Conservation (phyloP, 495 filamentous ascomycete genomes). For the Penicillium cinerascens region DNA sequence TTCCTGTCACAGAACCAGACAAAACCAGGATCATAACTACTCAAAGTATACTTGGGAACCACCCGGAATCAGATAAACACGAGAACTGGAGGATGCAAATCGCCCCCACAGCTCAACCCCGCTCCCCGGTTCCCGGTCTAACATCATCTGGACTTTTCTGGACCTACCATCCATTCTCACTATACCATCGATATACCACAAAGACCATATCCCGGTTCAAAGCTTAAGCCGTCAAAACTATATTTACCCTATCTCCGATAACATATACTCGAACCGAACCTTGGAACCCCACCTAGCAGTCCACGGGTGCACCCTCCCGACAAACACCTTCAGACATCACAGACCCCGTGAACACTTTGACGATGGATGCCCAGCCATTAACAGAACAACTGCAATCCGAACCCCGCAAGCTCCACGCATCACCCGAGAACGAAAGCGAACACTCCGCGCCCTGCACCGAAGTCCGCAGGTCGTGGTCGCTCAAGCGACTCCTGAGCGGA, state of each 20-base stretch:
- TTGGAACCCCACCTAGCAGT: neutral
- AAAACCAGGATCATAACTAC: neutral
- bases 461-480: slow-evolving; percentile 34
- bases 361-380: slow-evolving; percentile 32
- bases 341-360: no score
- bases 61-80: neutral
- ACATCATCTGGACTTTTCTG: neutral
- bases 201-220: neutral
- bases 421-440: slow-evolving; percentile 1
- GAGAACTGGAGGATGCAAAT: neutral
- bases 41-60: neutral
- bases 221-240: no score
- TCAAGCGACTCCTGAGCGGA: slow-evolving; percentile 39
- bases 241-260: no score
- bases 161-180: neutral
- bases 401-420: slow-evolving; percentile 10
- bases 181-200: neutral
- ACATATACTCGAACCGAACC: neutral
- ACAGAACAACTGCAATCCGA: slow-evolving; percentile 4
- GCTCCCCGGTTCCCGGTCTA: neutral
- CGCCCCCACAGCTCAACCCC: neutral
- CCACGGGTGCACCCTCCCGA: neutral
- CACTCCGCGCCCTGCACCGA: neutral
- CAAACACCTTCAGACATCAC: neutral
- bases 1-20: neutral